Percentiles rank a stretch among this genome's conserved stretches.
Evolutionary conservation across 2,329 filamentous ascomycete genomes (phyloP).

Genomic region (Colletotrichum brevisporum): DNA sequence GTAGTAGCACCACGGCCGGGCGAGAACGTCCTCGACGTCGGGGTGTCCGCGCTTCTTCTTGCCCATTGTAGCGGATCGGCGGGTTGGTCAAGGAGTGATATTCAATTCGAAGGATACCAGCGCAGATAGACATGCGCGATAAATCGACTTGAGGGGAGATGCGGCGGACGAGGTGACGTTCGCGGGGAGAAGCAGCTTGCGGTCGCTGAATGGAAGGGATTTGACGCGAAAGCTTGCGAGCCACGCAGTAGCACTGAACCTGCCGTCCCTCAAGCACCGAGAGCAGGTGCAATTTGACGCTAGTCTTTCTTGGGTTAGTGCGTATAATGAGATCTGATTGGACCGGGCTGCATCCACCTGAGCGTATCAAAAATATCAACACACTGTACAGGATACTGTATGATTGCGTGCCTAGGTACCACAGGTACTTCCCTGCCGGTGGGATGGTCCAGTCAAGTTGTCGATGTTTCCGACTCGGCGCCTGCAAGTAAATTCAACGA

Average conservation of each 20-base stretch:
- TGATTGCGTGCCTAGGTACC: background rate
- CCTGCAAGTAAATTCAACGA: too few relatives aligned
- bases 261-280: background rate
- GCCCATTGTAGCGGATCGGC: slow-evolving; percentile 69
- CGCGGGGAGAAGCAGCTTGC: slow-evolving; percentile 2
- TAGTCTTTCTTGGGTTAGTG: background rate
- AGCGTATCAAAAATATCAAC: background rate
- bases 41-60: slow-evolving; percentile 93
- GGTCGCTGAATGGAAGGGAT: slow-evolving; percentile 39
- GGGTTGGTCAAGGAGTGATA: background rate
- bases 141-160: slow-evolving; percentile 1
- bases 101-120: too few relatives aligned
- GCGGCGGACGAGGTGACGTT: slow-evolving; percentile 23
- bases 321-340: background rate
- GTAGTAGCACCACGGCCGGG: slow-evolving; percentile 97
- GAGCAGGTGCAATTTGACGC: slow-evolving; percentile 22
- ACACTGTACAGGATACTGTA: background rate
- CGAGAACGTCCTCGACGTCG: slow-evolving; percentile 88
- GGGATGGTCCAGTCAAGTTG: too few relatives aligned
- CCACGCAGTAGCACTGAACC: slow-evolving; percentile 22
- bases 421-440: too few relatives aligned
- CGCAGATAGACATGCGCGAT: background rate
- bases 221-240: slow-evolving; percentile 35
- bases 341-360: background rate
- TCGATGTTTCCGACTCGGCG: too few relatives aligned